A percentile compares a stretch with the other conserved stretches of the same genome.
Conservation (phyloP, 768 basidiomycete genomes). For the Gymnopilus junonius region DNA sequence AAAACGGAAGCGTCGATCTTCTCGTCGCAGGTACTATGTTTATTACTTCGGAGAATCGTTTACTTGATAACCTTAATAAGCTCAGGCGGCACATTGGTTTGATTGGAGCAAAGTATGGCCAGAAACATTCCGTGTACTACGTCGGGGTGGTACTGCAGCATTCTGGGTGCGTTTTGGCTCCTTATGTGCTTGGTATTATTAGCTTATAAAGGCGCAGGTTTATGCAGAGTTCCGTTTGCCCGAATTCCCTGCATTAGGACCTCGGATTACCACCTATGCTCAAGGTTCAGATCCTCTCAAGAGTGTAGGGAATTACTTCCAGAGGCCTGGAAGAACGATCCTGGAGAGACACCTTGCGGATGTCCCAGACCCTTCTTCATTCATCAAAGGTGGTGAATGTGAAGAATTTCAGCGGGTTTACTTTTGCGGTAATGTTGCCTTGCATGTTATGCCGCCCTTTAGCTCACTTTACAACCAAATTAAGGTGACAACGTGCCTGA, state of each 20-base stretch:
- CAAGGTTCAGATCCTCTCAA: conserved; percentile 58
- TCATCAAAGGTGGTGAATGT: conserved; percentile 36
- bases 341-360: conserved; percentile 72
- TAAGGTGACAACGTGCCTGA: conserved; percentile 47
- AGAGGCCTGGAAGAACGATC: conserved; percentile 79
- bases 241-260: conserved; percentile 57
- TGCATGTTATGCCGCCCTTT: not conserved
- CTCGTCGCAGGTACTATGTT: conserved; percentile 60
- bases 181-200: not conserved
- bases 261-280: conserved; percentile 63
- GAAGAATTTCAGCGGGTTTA: conserved; percentile 54
- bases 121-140: conserved; percentile 63
- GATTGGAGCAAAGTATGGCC: conserved; percentile 74
- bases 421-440: conserved; percentile 52
- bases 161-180: conserved; percentile 61
- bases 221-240: conserved; percentile 80
- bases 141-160: conserved; percentile 66
- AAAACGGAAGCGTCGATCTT: conserved; percentile 63
- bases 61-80: conserved; percentile 27
- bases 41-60: not conserved
- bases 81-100: conserved; percentile 86
- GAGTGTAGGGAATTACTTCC: conserved; percentile 75
- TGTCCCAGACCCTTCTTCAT: conserved; percentile 56
- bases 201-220: conserved; percentile 33
- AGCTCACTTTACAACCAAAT: not conserved